Base-by-base conservation (phyloP, 805 yeast genomes). In the Saccharomycopsis fodiens region DNA sequence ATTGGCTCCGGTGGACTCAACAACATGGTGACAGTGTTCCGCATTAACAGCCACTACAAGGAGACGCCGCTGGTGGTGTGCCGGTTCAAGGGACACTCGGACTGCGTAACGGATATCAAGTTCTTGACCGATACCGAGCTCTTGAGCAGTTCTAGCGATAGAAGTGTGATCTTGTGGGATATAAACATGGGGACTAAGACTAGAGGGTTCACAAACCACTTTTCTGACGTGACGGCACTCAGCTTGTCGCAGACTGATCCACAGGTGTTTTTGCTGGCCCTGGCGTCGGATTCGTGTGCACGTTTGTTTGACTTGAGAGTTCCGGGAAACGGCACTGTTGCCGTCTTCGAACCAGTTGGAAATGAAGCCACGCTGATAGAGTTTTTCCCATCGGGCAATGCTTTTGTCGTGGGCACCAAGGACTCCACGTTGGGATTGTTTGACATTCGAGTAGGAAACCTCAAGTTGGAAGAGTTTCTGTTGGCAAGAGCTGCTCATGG, bases 1-100 rank as follows among this genome's bases (percentile, higher is more conserved):
- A 79, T 82, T 4, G 96, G 94, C 0, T 73, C 82, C 50, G 96
- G 85, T 0, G 96, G 96, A 0, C 67, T 88, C 50, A 89, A 84
- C 50, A 88, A 88, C 58, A 72, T 75, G 23, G 81, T 94, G 56
- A 78, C 91, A 1, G 66, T 88, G 4, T 85, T 85, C 60, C 68
- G 74, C 27, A 39, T 38, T 19, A 21, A 35, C 30, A 31, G 30
- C 20, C 30, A 21, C 21, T 5, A 22, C 16, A n/a, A 13, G 6
- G 19, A 17, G n/a, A 16, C 42, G 5, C 30, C 52, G 19, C 38
- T 48, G 8, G 39, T 46, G 10, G 53, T 50, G 13, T 46, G 50
- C 25, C 47, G 53, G n/a, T 74, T 85, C 58, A 81, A 83, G 58
- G 93, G 93, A 1, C 96, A 89, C 62, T 71, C 77, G 5, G 91